A percentile compares a stretch with the other conserved stretches of the same genome.
phyloP scores from a whole-genome alignment of 2,329 filamentous ascomycete species.

The Dothidotthia symphoricarpi region DNA sequence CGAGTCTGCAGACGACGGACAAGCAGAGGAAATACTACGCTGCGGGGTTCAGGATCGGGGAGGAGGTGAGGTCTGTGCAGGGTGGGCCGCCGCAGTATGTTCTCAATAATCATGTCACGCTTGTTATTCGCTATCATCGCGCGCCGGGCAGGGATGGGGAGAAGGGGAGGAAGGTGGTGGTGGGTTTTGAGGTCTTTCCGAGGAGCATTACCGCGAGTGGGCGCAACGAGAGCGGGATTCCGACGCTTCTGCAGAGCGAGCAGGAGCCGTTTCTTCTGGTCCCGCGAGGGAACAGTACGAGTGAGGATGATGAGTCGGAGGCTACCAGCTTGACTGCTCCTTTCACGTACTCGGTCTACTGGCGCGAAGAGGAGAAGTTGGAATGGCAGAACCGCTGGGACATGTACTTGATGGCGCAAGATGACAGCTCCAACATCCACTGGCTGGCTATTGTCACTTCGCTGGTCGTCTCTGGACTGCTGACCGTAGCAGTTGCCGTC shows the following conservation, averaged over 20 bases:
- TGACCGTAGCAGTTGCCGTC: constrained; percentile 77
- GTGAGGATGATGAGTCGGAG: constrained; percentile 56
- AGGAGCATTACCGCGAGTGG: constrained; percentile 70
- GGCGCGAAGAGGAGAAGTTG: constrained; percentile 74
- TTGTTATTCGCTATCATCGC: constrained; percentile 74
- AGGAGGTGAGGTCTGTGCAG: constrained; percentile 62
- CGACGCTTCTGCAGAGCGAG: constrained; percentile 62
- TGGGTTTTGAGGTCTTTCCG: constrained; percentile 86
- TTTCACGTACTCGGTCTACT: constrained; percentile 88
- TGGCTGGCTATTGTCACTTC: constrained; percentile 90
- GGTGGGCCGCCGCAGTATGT: constrained; percentile 66
- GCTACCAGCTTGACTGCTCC: constrained; percentile 69
- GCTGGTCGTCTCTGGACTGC: constrained; percentile 73
- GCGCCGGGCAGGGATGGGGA: constrained; percentile 68
- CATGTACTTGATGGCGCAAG: constrained; percentile 83
- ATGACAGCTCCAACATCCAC: constrained; percentile 76
- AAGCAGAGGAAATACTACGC: constrained; percentile 85
- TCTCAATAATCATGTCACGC: constrained; percentile 84
- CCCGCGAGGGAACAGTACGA: constrained; percentile 58
- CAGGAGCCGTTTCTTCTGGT: constrained; percentile 69
- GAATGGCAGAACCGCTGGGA: constrained; percentile 88
- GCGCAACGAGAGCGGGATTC: constrained; percentile 65
- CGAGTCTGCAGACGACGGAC: constrained; percentile 83
- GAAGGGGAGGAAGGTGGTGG: constrained; percentile 73
- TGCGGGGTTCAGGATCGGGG: constrained; percentile 84